Percentiles rank a stretch among this genome's conserved stretches.
These are phyloP conservation scores for Teratosphaeria nubilosa DNA, from an alignment of 2,329 filamentous ascomycete genomes.

Conservation along the genomic window DNA sequence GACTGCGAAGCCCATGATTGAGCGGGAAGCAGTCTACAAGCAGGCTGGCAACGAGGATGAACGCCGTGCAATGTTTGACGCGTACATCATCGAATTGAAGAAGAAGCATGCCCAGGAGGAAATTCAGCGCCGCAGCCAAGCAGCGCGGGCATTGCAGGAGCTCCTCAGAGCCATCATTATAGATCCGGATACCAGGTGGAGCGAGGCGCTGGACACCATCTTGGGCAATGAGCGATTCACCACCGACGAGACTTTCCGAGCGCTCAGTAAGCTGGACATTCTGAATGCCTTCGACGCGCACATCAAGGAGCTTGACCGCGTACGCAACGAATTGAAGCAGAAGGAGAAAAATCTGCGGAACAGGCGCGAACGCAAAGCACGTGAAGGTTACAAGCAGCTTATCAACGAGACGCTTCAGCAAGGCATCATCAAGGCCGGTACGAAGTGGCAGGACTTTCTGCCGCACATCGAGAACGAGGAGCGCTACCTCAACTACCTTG, in stretches of 20 bases:
- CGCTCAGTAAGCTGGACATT: constrained; percentile 79
- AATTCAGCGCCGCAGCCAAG: constrained; percentile 60
- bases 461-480: constrained; percentile 67
- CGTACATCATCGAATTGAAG: constrained; percentile 79
- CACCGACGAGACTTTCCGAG: constrained; percentile 72
- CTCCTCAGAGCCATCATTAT: constrained; percentile 71
- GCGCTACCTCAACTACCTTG: constrained; percentile 73
- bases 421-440: constrained; percentile 78
- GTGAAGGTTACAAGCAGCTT: constrained; percentile 69
- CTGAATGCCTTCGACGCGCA: constrained; percentile 90
- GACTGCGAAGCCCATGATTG: constrained; percentile 85
- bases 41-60: constrained; percentile 81
- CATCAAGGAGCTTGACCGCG: constrained; percentile 82
- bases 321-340: constrained; percentile 84
- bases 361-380: constrained; percentile 73
- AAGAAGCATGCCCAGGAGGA: constrained; percentile 71
- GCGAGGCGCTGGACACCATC: constrained; percentile 75
- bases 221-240: constrained; percentile 68
- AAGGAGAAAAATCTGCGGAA: constrained; percentile 72
- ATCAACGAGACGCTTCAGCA: constrained; percentile 62
- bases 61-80: constrained; percentile 81
- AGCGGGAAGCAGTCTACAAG: constrained; percentile 90
- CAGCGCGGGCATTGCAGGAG: constrained; percentile 71
- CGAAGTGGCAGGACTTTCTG: constrained; percentile 78
- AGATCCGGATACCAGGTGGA: constrained; percentile 91